Evolutionary conservation across 371 early-diverging fungal species (phyloP), one percentile per base, ranked within the genome.

Genomic region (Rhizomucor pusillus): DNA sequence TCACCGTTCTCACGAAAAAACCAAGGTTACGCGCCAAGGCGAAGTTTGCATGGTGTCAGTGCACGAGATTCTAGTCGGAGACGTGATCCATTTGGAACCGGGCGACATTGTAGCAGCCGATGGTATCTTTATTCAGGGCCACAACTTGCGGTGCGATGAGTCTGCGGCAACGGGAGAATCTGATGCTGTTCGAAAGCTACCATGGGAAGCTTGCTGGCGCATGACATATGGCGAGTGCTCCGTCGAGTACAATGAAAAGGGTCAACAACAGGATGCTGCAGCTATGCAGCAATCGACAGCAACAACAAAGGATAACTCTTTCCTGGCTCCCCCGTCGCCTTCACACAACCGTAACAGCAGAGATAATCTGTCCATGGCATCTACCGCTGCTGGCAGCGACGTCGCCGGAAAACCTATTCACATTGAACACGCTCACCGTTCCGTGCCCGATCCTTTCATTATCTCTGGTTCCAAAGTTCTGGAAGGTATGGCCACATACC

Each of bases 31-130:
- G 19, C 86, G 93, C 43, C 81, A 86, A 66, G 86, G 93, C 48
- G 71, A 80, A 34, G 85, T 88, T 53, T 66, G 77, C 14, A 78
- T 88, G 47, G 62, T 93, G 45, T 91, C 93, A 18, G 86, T 94
- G 36, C 83, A 87, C 59, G 88, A 91, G 54, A 56, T 93, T 34
- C 80, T 89, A 62, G 90, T 96, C 12, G 95, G 97, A 18, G 97
- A 97, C 66, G 75, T 98, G 18, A 58, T 96, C 43, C 62, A 84
- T 37, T 69, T 98, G 18, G 94, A 98, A 63, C 91, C 95, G 4
- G 98, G 98, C 33, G 97, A 97, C 60, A 87, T 96, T 39, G 72
- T 97, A 25, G 73, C 89, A 0, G 95, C 88, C 13, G 98, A 98
- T 68, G 93, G 94, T 55, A 77, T 97, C 41, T 82, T 88, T 56